Base-by-base conservation (phyloP, 2,329 filamentous ascomycete genomes). In the Colletotrichum tropicale region DNA sequence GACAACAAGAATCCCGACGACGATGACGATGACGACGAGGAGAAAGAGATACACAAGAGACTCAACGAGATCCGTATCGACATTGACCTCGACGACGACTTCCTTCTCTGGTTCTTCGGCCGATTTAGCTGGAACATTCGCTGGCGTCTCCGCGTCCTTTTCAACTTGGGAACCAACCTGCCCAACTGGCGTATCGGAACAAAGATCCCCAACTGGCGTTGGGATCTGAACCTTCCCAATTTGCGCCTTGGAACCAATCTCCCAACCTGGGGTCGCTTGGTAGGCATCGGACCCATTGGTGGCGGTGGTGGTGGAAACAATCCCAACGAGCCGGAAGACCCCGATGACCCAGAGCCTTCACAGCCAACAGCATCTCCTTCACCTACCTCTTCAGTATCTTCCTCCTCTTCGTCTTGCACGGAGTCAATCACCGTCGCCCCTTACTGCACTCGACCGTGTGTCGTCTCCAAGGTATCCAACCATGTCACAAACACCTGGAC, bases 371-470 rank as follows among this genome's bases (percentile, higher is more conserved):
- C 60, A 3, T 52, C n/a, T 15, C 28, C 58, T 16, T 32, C 61
- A 10, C 28, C 69, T 7, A 34, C 64, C 3, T 65, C 55, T 13
- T 65, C 62, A 8, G 56, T n/a, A 7, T 66, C 76, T 4, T 70
- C 70, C 5, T 76, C 66, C 24, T 65, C 62, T 15, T 70, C 76
- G 3, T 76, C 74, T 5, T 77, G 76, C 62, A 48, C 76, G 7
- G 28, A 21, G 18, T 66, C 68, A 6, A 74, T 70, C 56, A 76
- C 76, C 7, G 12, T 77, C 21, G 76, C 76, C 12, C 76, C 76
- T 36, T 66, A 77, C 34, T 77, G 76, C 62, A 76, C 76, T 9
- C 76, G 73, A n/a, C 66, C 70, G 12, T 77, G 74, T 48, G 61
- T 73, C 16, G 76, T 77, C 32, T 65, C 66, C 8, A 70, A 62